Evolutionary conservation across 2,329 filamentous ascomycete species (phyloP), one percentile per base, ranked within the genome.

Genomic region (Teratosphaeria pseudoeucalypti): DNA sequence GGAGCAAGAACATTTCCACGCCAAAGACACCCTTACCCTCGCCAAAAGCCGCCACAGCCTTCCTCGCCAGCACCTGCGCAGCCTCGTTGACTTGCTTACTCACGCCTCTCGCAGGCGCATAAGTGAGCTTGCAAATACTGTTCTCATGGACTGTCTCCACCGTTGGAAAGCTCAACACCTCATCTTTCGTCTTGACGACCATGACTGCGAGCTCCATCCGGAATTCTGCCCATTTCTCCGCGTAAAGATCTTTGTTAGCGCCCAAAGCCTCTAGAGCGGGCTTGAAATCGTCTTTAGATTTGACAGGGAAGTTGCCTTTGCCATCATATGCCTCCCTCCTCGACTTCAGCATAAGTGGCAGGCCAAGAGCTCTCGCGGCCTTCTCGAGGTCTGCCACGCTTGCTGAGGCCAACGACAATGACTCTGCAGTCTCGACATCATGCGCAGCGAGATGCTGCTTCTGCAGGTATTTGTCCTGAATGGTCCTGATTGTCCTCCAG

Each of bases 131-230:
- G 82, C 94, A 97, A 67, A 99, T 91, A 70, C 86, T 94, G 74
- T 97, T 89, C 74, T 96, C 90, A 68, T 99, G 94, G 34, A 97
- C 83, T 0, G 92, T 97, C 78, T 99, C 94, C 1, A 96, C 92
- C 0, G 87, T 88, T 0, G 94, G 92, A 71, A 94, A 97, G 4
- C 92, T 84, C 34, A 91, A 77, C 3, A 83, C 79, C 5, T 77
- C 75, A 65, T 95, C 85, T 70, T 92, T 88, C 0, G 89, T 95
- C 70, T 95, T 89, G 60, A 97, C 85, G 9, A 96, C 92, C 85
- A 97, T 96, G 65, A 96, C 92, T 5, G 94, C 89, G 57, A 97
- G 78, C 76, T 97, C 92, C 75, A 88, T 86, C 67, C 82, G 82
- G 74, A 96, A 97, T 26, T 89, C 82, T 12, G 89, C 87, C 83